Conservation (phyloP, 164 flowering plant species). For the Sextonia rubra region DNA sequence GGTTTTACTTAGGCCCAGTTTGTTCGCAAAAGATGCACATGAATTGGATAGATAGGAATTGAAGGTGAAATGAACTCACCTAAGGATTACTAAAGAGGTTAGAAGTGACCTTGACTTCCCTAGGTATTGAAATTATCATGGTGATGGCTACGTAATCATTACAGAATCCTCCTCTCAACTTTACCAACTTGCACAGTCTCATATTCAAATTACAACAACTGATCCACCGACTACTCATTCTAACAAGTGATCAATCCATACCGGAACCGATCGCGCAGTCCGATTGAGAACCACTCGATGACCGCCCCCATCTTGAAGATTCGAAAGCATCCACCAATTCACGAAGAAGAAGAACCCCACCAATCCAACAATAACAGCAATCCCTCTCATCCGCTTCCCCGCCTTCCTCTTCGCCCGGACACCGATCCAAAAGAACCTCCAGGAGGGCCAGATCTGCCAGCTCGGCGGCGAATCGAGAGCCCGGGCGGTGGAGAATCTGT, state of each 20-base stretch:
- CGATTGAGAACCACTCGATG: conserved; percentile 3
- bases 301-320: conserved; percentile 35
- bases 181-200: not conserved
- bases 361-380: conserved; percentile 32
- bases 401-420: conserved; percentile 27
- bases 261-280: conserved; percentile 28
- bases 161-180: not conserved
- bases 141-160: too few relatives aligned
- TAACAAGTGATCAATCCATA: conserved; percentile 8
- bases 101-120: not conserved
- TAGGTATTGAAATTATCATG: not conserved
- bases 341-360: conserved; percentile 43
- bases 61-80: too few relatives aligned
- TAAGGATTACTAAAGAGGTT: too few relatives aligned
- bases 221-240: not conserved
- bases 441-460: not conserved
- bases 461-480: not conserved
- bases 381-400: conserved; percentile 29
- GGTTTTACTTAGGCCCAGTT: not conserved
- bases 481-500: conserved; percentile 5
- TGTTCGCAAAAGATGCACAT: too few relatives aligned
- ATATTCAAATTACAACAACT: too few relatives aligned
- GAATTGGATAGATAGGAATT: too few relatives aligned
- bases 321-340: conserved; percentile 72
- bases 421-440: conserved; percentile 4